Evolutionary conservation across 768 basidiomycete species (phyloP).

Genomic region (Pisolithus sp.): DNA sequence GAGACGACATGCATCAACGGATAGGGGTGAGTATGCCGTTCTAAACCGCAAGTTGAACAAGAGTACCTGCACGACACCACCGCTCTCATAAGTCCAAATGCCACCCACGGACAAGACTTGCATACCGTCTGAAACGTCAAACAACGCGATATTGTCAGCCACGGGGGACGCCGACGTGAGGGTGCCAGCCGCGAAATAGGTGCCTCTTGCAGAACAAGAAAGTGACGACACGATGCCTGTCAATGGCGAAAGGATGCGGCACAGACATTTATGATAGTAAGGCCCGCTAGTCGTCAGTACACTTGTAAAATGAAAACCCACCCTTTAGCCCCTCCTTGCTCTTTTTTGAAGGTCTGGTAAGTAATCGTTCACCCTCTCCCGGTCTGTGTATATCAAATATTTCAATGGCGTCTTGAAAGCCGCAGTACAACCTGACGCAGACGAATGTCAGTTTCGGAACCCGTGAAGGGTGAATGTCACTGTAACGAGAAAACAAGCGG

Average conservation of each 20-base stretch:
- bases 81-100: slow-evolving; percentile 30
- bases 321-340: slow-evolving; percentile 87
- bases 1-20: not conserved
- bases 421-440: slow-evolving; percentile 65
- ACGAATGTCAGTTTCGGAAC: not conserved
- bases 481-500: not conserved
- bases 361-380: slow-evolving; percentile 65
- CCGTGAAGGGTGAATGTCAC: not conserved
- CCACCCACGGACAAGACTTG: slow-evolving; percentile 62
- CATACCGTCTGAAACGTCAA: slow-evolving; percentile 42
- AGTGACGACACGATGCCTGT: slow-evolving; percentile 83
- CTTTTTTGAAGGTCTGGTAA: slow-evolving; percentile 67
- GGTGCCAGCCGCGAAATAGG: slow-evolving; percentile 76
- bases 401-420: slow-evolving; percentile 81
- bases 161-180: slow-evolving; percentile 43
- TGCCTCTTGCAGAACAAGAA: slow-evolving; percentile 62
- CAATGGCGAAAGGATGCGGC: not conserved
- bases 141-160: slow-evolving; percentile 57
- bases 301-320: slow-evolving; percentile 16
- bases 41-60: not conserved
- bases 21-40: not conserved
- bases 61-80: slow-evolving; percentile 46
- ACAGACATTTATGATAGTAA: not conserved
- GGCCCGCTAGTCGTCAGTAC: not conserved
- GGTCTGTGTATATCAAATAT: slow-evolving; percentile 73